These are phyloP conservation scores for Sporothrix inflata DNA, from an alignment of 2,329 filamentous ascomycete genomes.

Conservation along the genomic window DNA sequence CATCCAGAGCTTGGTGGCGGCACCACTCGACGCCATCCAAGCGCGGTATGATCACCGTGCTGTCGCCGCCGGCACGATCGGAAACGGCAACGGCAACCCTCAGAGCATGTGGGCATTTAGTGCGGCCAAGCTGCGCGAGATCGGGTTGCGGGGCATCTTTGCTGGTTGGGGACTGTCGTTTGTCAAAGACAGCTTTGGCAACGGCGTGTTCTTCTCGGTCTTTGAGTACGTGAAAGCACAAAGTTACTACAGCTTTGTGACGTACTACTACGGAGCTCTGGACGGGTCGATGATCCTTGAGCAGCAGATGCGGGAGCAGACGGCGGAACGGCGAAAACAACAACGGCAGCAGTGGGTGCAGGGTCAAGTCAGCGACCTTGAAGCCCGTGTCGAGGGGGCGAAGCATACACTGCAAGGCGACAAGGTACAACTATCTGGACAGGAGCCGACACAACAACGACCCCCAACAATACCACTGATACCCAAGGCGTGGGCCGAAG, in stretches of 20 bases:
- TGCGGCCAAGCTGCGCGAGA: conserved; percentile 67
- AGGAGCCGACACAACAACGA: conserved; percentile 16
- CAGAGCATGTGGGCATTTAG: conserved; percentile 76
- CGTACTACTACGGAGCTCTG: conserved; percentile 68
- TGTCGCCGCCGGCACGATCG: conserved; percentile 43
- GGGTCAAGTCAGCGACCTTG: conserved; percentile 69
- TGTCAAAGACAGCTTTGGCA: conserved; percentile 70
- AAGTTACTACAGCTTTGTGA: conserved; percentile 71
- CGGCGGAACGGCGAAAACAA: conserved; percentile 48
- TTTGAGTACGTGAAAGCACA: conserved; percentile 80
- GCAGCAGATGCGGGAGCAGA: conserved; percentile 38
- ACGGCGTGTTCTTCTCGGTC: conserved; percentile 71
- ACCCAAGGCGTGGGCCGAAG: not conserved
- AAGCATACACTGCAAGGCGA: not conserved
- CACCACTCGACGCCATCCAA: conserved; percentile 75
- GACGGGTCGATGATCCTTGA: conserved; percentile 52
- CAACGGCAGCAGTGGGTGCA: conserved; percentile 41
- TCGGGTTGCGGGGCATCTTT: conserved; percentile 72
- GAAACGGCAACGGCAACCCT: conserved; percentile 41
- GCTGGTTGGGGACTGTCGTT: conserved; percentile 73
- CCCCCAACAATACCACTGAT: conserved; percentile 33
- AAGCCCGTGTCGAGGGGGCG: conserved; percentile 42
- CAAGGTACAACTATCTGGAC: not conserved
- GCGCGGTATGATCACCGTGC: conserved; percentile 68
- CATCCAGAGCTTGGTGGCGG: conserved; percentile 72